phyloP scores from a whole-genome alignment of 805 yeast species.

The Ogataea parapolymorpha region DNA sequence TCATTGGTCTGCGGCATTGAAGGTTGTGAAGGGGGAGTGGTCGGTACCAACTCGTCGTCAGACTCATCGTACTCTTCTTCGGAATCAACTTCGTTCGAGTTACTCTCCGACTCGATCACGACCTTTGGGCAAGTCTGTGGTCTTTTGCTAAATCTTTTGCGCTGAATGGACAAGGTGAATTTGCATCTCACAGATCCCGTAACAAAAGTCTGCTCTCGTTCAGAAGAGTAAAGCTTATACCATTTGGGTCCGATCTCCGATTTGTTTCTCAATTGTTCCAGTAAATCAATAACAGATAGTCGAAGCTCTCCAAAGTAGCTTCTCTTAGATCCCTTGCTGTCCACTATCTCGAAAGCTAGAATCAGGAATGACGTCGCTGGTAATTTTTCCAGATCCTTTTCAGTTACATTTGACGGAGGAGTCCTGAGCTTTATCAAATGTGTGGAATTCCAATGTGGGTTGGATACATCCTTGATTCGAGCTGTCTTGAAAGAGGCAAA shows the following conservation, averaged over 20 bases:
- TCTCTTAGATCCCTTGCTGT: conserved; percentile 20
- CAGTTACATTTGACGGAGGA: conserved; percentile 15
- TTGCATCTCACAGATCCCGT: conserved; percentile 26
- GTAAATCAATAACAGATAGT: conserved; percentile 22
- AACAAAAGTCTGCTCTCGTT: conserved; percentile 25
- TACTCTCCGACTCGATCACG: not conserved
- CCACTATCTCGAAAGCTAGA: conserved; percentile 17
- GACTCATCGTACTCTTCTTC: conserved; percentile 23
- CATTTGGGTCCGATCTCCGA: conserved; percentile 20
- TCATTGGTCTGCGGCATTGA: not conserved
- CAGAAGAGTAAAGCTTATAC: conserved; percentile 25
- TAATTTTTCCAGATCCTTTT: conserved; percentile 5
- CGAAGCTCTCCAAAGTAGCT: conserved; percentile 31
- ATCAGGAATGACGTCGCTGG: conserved; percentile 16
- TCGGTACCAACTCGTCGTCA: conserved; percentile 6
- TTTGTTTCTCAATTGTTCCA: conserved; percentile 11
- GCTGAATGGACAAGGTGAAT: conserved; percentile 16
- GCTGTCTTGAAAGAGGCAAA: conserved; percentile 14
- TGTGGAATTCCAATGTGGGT: conserved; percentile 23
- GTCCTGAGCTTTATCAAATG: conserved; percentile 12
- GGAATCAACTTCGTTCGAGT: conserved; percentile 7
- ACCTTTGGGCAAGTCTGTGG: not conserved
- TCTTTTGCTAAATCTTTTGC: not conserved
- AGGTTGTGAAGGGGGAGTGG: not conserved
- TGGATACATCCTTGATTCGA: conserved; percentile 11